These are phyloP conservation scores for Dalechampia spathulata DNA, from an alignment of 441 rosid species.

Conservation along the genomic window DNA sequence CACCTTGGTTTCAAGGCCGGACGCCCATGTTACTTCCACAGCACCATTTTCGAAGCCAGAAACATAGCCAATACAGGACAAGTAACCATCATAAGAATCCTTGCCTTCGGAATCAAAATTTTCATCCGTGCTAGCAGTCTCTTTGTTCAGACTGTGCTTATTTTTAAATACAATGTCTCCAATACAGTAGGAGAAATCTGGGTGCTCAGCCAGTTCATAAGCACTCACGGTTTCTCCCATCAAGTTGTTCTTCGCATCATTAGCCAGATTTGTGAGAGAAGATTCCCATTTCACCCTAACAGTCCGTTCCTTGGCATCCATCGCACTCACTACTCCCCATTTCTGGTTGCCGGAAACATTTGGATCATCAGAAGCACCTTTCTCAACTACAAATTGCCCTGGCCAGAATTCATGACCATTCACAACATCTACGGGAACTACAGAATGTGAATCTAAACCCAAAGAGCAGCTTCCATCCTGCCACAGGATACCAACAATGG, in stretches of 20 bases:
- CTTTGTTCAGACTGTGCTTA: conserved; percentile 16
- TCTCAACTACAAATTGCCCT: conserved; percentile 72
- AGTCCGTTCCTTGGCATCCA: conserved; percentile 73
- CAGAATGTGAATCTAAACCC: conserved; percentile 49
- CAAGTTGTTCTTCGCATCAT: conserved; percentile 21
- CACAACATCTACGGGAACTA: conserved; percentile 50
- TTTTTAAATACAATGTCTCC: conserved; percentile 66
- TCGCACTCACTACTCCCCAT: conserved; percentile 64
- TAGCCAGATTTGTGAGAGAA: conserved; percentile 22
- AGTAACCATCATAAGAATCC: conserved; percentile 22
- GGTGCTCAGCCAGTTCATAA: conserved; percentile 84
- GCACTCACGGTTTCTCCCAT: conserved; percentile 70
- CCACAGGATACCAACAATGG: conserved; percentile 71
- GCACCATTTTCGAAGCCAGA: conserved; percentile 61
- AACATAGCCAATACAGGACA: conserved; percentile 66
- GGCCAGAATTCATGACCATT: conserved; percentile 93
- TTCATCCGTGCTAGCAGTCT: conserved; percentile 13
- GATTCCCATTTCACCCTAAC: conserved; percentile 69
- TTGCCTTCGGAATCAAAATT: conserved; percentile 13
- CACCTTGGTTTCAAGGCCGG: conserved; percentile 62
- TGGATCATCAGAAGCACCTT: conserved; percentile 39
- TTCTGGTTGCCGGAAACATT: conserved; percentile 25
- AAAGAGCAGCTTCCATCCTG: conserved; percentile 64
- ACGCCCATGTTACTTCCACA: conserved; percentile 83
- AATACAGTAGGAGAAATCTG: conserved; percentile 57